A percentile compares a stretch with the other conserved stretches of the same genome.
Evolutionary conservation across 176 grass and related monocot species (phyloP).

Genomic region (Melocanna baccifera): DNA sequence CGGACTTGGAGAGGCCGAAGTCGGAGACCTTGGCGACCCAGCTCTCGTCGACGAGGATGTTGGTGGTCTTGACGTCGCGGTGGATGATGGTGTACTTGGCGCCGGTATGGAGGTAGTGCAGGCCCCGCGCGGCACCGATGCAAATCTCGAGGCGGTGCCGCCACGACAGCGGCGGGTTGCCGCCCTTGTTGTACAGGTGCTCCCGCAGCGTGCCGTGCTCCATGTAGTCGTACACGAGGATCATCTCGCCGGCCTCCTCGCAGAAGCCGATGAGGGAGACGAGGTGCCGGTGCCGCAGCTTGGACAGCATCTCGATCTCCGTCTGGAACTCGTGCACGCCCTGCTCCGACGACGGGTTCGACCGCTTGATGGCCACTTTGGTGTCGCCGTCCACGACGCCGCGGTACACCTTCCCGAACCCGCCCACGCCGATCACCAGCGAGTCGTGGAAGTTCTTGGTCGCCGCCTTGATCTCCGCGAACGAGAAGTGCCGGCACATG

Average conservation of each 20-base stretch:
- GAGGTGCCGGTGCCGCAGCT: conserved; percentile 83
- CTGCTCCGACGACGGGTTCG: conserved; percentile 79
- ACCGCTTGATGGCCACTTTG: conserved; percentile 80
- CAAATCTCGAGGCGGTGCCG: conserved; percentile 73
- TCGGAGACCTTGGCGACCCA: conserved; percentile 92
- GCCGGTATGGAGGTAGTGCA: conserved; percentile 92
- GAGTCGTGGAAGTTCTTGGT: conserved; percentile 71
- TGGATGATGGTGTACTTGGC: conserved; percentile 96
- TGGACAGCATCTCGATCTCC: conserved; percentile 95
- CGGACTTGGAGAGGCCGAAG: conserved; percentile 85
- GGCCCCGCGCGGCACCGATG: conserved; percentile 69
- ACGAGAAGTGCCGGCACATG: conserved; percentile 80
- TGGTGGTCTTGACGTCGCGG: conserved; percentile 92
- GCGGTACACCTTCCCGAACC: conserved; percentile 79
- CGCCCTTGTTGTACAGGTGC: conserved; percentile 74
- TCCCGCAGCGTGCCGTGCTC: conserved; percentile 74
- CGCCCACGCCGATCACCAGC: conserved; percentile 78
- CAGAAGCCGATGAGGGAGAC: conserved; percentile 90
- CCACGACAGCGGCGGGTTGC: conserved; percentile 66
- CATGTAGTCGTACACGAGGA: conserved; percentile 88
- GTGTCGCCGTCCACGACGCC: conserved; percentile 55
- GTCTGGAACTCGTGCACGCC: conserved; percentile 83
- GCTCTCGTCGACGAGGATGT: conserved; percentile 76
- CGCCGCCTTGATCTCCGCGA: conserved; percentile 69
- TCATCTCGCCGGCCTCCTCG: conserved; percentile 77